phyloP scores from a whole-genome alignment of 257 asterid genomes.

The Solanum pennellii region DNA sequence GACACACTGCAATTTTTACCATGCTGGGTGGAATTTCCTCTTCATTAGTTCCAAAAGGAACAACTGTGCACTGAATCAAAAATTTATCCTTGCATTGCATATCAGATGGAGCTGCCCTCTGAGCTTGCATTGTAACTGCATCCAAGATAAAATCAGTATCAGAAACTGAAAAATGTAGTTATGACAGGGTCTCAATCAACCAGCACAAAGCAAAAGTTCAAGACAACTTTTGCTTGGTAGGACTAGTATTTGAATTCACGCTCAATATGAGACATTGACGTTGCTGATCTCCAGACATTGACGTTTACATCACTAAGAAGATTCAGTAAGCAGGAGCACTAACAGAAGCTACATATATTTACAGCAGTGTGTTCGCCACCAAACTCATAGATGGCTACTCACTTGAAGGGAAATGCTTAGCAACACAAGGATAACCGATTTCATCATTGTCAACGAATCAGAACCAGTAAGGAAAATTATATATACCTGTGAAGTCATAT shows the following conservation, averaged over 20 bases:
- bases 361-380: neutral
- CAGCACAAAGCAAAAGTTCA: neutral
- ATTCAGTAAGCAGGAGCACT: neutral
- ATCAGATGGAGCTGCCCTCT: constrained; percentile 48
- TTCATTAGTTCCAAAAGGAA: constrained; percentile 60
- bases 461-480: neutral
- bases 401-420: neutral
- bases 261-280: neutral
- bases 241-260: neutral
- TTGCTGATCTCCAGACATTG: neutral
- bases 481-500: constrained; percentile 58
- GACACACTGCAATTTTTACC: constrained; percentile 30
- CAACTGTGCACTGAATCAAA: constrained; percentile 67
- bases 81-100: constrained; percentile 82
- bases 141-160: constrained; percentile 5
- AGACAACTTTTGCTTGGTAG: neutral
- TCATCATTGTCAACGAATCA: neutral
- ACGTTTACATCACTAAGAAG: neutral
- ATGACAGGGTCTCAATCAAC: neutral
- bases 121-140: constrained; percentile 89
- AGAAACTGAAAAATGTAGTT: neutral
- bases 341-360: neutral
- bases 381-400: neutral
- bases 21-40: constrained; percentile 59
- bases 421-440: neutral